Base-by-base conservation (phyloP, 805 yeast genomes). In the Zygotorulaspora chibaensis region DNA sequence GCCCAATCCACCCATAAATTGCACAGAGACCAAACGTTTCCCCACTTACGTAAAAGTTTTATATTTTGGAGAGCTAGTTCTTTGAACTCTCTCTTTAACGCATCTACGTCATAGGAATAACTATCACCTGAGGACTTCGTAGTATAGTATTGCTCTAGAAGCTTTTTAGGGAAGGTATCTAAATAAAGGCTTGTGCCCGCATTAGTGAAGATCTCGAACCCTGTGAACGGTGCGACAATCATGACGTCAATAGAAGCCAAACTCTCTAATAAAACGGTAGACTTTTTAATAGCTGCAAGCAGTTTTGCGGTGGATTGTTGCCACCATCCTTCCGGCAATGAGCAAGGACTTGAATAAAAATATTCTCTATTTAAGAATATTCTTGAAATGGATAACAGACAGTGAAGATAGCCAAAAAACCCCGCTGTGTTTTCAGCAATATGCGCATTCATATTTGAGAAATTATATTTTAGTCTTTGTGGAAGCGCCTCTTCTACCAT, bases 191-290 rank as follows among this genome's bases (percentile, higher is more conserved):
- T 54, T 1, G 71, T 68, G 16, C 66, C 67, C 3, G 69, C 66
- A 25, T 60, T 54, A 1, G 73, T 67, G 52, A 66, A 68, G 6
- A 67, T 57, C 47, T 68, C 65, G 45, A 68, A 67, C 7, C 69
- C 68, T 3, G 72, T 67, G 45, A 68, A 68, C 5, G 72, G 72
- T 1, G 71, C 69, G 23, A 64, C 54, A 3, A 67, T 66, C 66
- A 68, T 64, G 36, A 55, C 46, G 37, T 59, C 53, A 5, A 53
- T 46, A 1, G 51, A 51, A 2, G 60, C 50, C 20, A 68, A 49
- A 1, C 52, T 51, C 12, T 47, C 45, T 4, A 63, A 55, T 40
- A 68, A 45, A 6, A 41, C 45, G 26, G 65, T 52, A 23, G 66
- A 50, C 11, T 54, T 48, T 35, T 62, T 62, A 3, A 68, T 40